Evolutionary conservation across 2,329 filamentous ascomycete genomes (phyloP).

Genomic region (Plectosphaerella cucumerina): DNA sequence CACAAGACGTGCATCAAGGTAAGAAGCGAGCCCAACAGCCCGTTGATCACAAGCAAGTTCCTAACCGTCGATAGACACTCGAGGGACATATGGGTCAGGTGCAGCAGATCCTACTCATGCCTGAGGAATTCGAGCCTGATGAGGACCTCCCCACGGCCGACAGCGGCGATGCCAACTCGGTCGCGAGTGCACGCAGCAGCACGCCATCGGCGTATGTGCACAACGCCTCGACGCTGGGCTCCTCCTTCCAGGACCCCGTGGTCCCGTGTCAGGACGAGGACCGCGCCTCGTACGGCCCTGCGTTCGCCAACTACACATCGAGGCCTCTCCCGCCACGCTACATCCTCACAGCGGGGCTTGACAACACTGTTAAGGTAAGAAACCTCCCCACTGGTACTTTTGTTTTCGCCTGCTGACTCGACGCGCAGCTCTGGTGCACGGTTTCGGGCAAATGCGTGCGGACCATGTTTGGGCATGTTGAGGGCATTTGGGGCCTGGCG

Average conservation of each 20-base stretch:
- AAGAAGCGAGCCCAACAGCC: no score
- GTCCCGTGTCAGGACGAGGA: conserved; percentile 29
- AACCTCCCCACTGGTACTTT: neutral
- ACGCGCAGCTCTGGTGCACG: conserved; percentile 77
- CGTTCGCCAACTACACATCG: conserved; percentile 55
- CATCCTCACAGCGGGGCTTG: conserved; percentile 88
- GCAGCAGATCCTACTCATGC: conserved; percentile 82
- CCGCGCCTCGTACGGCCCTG: conserved; percentile 53
- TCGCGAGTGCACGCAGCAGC: conserved; percentile 41
- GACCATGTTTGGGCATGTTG: conserved; percentile 94
- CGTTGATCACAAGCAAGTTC: conserved; percentile 23
- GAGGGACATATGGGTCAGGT: conserved; percentile 93
- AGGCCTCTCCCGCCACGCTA: conserved; percentile 79
- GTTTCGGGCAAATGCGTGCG: conserved; percentile 76
- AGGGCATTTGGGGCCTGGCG: conserved; percentile 90
- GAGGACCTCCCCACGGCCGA: conserved; percentile 48
- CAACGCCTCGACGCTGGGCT: conserved; percentile 13
- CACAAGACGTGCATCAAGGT: conserved; percentile 65
- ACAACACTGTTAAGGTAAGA: conserved; percentile 66
- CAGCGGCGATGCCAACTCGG: conserved; percentile 50
- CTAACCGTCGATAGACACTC: conserved; percentile 42
- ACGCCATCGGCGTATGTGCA: conserved; percentile 26
- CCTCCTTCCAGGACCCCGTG: conserved; percentile 11
- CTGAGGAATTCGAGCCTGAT: conserved; percentile 85
- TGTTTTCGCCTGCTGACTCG: neutral